A percentile compares a stretch with the other conserved stretches of the same genome.
Conservation (phyloP, 768 basidiomycete genomes). For the Trametes maxima region DNA sequence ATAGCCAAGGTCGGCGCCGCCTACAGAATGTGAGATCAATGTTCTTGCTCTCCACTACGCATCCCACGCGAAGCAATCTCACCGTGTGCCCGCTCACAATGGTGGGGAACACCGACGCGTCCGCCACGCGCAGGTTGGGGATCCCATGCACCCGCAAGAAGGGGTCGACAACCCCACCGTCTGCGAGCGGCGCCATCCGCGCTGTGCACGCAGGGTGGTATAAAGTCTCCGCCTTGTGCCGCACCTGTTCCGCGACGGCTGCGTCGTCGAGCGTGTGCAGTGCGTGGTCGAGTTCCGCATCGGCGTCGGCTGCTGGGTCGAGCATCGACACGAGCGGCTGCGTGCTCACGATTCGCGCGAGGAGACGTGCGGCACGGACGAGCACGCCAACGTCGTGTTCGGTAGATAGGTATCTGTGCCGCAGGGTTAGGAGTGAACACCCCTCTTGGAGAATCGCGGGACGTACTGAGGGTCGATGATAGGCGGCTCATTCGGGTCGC, state of each 20-base stretch:
- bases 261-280: constrained; percentile 37
- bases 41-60: neutral
- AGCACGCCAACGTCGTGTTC: constrained; percentile 43
- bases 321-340: constrained; percentile 42
- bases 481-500: constrained; percentile 44
- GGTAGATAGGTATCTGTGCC: constrained; percentile 45
- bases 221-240: constrained; percentile 40
- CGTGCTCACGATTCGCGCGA: constrained; percentile 41
- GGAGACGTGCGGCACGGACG: constrained; percentile 43
- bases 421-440: neutral
- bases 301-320: constrained; percentile 33
- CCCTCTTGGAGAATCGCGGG: neutral
- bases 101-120: constrained; percentile 49
- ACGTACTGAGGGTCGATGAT: constrained; percentile 48
- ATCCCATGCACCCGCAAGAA: constrained; percentile 46
- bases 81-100: constrained; percentile 50
- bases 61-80: constrained; percentile 18
- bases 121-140: constrained; percentile 45
- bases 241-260: constrained; percentile 39
- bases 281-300: constrained; percentile 41
- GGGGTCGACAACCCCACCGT: constrained; percentile 48
- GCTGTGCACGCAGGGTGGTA: constrained; percentile 49
- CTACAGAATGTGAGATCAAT: constrained; percentile 9
- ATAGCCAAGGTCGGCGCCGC: constrained; percentile 31
- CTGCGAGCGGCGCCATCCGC: constrained; percentile 39